Conservation (phyloP, 805 yeast genomes). For the Saitoella complicata region DNA sequence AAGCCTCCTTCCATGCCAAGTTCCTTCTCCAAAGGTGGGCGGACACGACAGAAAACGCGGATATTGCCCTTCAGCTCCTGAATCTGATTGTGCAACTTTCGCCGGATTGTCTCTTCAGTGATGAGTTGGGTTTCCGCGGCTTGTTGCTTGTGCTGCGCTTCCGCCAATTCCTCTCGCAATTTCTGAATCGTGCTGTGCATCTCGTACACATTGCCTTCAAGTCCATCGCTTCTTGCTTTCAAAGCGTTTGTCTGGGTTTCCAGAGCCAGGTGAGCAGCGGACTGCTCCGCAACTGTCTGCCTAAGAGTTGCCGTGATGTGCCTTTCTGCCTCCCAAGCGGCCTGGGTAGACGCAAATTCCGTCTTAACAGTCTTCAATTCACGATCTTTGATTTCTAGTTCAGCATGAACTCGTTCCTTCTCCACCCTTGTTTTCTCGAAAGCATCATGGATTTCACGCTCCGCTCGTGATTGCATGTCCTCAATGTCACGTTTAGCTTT, state of each 20-base stretch:
- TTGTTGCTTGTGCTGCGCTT: slow-evolving; percentile 20
- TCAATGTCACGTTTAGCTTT: not conserved
- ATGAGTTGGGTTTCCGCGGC: slow-evolving; percentile 18
- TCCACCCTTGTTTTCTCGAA: slow-evolving; percentile 11
- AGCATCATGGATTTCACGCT: not conserved
- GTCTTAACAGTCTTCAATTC: slow-evolving; percentile 6
- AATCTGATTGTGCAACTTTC: slow-evolving; percentile 51
- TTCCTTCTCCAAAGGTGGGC: slow-evolving; percentile 33
- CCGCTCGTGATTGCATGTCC: slow-evolving; percentile 1
- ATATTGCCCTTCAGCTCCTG: slow-evolving; percentile 88
- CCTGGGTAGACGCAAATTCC: slow-evolving; percentile 13
- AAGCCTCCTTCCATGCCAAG: slow-evolving; percentile 6
- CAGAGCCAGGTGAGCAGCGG: slow-evolving; percentile 12
- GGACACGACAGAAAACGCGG: slow-evolving; percentile 72
- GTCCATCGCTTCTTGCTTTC: slow-evolving; percentile 11
- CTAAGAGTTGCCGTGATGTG: slow-evolving; percentile 17
- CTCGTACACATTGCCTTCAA: slow-evolving; percentile 10
- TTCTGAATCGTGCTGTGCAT: slow-evolving; percentile 12
- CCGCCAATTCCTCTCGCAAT: slow-evolving; percentile 10
- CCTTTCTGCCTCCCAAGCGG: slow-evolving; percentile 16
- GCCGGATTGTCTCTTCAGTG: slow-evolving; percentile 38
- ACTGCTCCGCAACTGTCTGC: slow-evolving; percentile 19
- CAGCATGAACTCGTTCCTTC: slow-evolving; percentile 16
- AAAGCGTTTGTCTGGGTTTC: slow-evolving; percentile 12
- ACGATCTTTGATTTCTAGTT: slow-evolving; percentile 7